Percentiles rank a stretch among this genome's conserved stretches.
Conservation (phyloP, 73 alveolate genomes). For the Uronychia binucleata region DNA sequence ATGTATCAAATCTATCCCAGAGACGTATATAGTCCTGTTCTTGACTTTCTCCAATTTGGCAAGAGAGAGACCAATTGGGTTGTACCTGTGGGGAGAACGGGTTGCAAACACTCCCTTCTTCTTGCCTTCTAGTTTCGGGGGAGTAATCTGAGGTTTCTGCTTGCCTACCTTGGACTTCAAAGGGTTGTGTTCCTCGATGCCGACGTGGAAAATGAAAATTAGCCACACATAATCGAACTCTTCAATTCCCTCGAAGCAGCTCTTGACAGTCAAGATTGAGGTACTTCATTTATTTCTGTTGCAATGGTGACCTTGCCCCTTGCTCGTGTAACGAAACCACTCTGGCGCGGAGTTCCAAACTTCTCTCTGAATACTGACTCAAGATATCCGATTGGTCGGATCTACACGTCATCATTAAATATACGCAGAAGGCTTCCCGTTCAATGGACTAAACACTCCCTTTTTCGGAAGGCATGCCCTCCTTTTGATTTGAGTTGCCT, state of each 20-base stretch:
- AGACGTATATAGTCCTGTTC: constrained; percentile 64
- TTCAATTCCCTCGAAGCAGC: constrained; percentile 82
- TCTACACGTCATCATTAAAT: constrained; percentile 29
- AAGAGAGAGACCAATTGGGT: constrained; percentile 90
- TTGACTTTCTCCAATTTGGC: constrained; percentile 76
- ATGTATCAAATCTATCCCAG: constrained; percentile 87
- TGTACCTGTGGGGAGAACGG: constrained; percentile 90
- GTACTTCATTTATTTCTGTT: constrained; percentile 20
- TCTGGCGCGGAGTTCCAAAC: constrained; percentile 94
- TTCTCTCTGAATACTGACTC: constrained; percentile 88
- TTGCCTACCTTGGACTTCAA: constrained; percentile 7
- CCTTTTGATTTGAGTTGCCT: not conserved
- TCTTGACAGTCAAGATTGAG: not conserved
- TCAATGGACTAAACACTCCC: constrained; percentile 1
- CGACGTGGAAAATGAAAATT: constrained; percentile 84
- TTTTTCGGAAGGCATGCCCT: not conserved
- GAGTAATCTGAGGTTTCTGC: constrained; percentile 76
- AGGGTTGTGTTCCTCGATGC: constrained; percentile 57
- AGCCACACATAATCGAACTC: constrained; percentile 88
- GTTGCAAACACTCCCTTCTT: constrained; percentile 95
- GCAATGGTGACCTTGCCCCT: constrained; percentile 52
- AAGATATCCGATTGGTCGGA: constrained; percentile 82
- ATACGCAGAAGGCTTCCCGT: not conserved
- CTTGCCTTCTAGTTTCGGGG: constrained; percentile 85
- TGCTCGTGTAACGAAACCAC: constrained; percentile 65